phyloP scores from a whole-genome alignment of 257 asterid genomes.

The Solanum bulbocastanum region DNA sequence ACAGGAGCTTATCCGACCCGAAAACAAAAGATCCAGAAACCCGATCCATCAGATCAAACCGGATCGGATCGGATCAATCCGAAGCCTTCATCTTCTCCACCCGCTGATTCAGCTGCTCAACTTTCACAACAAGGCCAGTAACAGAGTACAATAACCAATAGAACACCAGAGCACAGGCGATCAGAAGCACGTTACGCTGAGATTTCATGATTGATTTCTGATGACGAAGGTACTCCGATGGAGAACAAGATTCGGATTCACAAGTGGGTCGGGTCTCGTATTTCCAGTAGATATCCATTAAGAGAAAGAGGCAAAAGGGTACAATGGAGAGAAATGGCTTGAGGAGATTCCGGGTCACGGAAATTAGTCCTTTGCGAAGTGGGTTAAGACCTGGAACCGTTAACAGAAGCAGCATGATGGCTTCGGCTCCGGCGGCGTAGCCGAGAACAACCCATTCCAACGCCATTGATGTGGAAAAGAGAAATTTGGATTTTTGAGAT shows the following conservation, averaged over 20 bases:
- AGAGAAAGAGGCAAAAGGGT: conserved; percentile 66
- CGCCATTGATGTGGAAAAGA: conserved; percentile 35
- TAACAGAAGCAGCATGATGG: conserved; percentile 65
- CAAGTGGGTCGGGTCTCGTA: conserved; percentile 64
- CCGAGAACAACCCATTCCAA: conserved; percentile 76
- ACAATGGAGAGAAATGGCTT: conserved; percentile 62
- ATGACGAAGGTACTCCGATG: conserved; percentile 65
- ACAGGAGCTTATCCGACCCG: not conserved
- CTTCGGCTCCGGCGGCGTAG: conserved; percentile 79
- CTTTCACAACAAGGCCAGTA: conserved; percentile 54
- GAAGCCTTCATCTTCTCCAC: conserved; percentile 51
- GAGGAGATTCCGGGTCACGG: conserved; percentile 55
- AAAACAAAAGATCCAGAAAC: not conserved
- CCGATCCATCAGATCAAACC: not conserved
- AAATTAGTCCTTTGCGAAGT: conserved; percentile 58
- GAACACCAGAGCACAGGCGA: conserved; percentile 61
- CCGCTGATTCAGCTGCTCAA: conserved; percentile 50
- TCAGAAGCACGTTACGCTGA: conserved; percentile 59
- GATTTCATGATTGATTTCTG: conserved; percentile 79
- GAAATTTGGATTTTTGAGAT: not conserved
- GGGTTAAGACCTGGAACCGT: conserved; percentile 73
- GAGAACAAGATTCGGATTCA: conserved; percentile 58
- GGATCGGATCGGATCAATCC: conserved; percentile 23
- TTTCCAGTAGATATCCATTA: conserved; percentile 78
- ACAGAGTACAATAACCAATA: conserved; percentile 74